These are phyloP conservation scores for Citeromyces hawaiiensis DNA, from an alignment of 1,139 yeast species.

Conservation along the genomic window DNA sequence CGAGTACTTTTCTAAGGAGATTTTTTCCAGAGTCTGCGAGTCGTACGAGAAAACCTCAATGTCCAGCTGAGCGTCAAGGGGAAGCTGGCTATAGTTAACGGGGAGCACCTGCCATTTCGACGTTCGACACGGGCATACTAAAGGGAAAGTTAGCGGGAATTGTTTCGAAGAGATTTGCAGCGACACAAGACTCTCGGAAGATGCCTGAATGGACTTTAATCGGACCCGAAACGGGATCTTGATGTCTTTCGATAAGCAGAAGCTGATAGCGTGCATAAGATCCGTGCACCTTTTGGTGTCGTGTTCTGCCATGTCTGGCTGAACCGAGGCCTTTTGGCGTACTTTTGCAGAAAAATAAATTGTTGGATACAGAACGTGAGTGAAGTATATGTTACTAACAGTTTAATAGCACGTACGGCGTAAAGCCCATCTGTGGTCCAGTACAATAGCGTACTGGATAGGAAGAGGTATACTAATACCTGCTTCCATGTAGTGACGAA, in stretches of 20 bases:
- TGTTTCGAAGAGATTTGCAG: constrained; percentile 52
- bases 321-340: too few relatives aligned
- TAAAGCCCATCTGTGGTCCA: too few relatives aligned
- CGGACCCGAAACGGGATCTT: constrained; percentile 35
- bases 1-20: constrained; percentile 43
- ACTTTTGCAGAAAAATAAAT: too few relatives aligned
- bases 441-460: too few relatives aligned
- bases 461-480: too few relatives aligned
- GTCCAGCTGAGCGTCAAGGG: constrained; percentile 43
- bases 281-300: too few relatives aligned
- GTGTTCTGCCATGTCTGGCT: too few relatives aligned
- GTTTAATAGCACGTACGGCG: too few relatives aligned
- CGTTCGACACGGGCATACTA: constrained; percentile 1
- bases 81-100: constrained; percentile 54
- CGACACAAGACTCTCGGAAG: constrained; percentile 22
- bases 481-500: too few relatives aligned
- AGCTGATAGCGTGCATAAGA: constrained; percentile 15
- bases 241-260: constrained; percentile 67
- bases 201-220: constrained; percentile 31
- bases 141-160: constrained; percentile 12
- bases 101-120: constrained; percentile 49
- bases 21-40: constrained; percentile 48
- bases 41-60: constrained; percentile 23
- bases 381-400: too few relatives aligned
- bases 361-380: too few relatives aligned